A percentile compares a stretch with the other conserved stretches of the same genome.
Evolutionary conservation across 495 filamentous ascomycete species (phyloP).

Genomic region (Penicillium salamii): DNA sequence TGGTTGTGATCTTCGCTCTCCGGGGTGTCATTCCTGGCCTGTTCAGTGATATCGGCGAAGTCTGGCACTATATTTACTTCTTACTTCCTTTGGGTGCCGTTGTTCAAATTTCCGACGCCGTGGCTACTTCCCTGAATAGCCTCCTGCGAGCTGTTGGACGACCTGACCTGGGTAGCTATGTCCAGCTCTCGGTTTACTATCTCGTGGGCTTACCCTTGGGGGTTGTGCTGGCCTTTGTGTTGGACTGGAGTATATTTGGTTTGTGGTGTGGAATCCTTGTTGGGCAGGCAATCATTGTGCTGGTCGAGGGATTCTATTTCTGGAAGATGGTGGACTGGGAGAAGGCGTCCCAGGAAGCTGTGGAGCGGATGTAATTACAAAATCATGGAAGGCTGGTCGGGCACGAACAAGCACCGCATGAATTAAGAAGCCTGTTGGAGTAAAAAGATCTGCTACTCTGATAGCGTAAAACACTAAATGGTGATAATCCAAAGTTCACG

Average conservation of each 20-base stretch:
- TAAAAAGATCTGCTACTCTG: no score
- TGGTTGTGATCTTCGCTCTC: constrained; percentile 7
- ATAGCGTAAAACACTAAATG: no score
- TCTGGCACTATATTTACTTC: constrained; percentile 25
- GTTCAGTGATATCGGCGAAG: constrained; percentile 36
- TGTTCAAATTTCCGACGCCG: constrained; percentile 26
- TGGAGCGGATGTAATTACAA: constrained; percentile 3
- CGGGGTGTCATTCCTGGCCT: constrained; percentile 24
- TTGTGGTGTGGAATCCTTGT: constrained; percentile 22
- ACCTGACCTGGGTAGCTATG: constrained; percentile 8
- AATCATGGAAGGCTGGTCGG: not conserved
- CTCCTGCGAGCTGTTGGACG: constrained; percentile 22
- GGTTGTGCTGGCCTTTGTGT: constrained; percentile 15
- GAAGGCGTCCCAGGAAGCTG: constrained; percentile 7
- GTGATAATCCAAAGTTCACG: no score
- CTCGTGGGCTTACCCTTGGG: constrained; percentile 19
- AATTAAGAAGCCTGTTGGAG: no score
- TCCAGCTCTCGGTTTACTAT: constrained; percentile 12
- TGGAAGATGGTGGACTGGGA: constrained; percentile 16
- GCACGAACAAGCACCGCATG: no score
- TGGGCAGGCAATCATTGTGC: constrained; percentile 8
- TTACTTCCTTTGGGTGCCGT: constrained; percentile 26
- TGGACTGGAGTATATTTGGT: constrained; percentile 21
- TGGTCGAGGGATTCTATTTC: constrained; percentile 7
- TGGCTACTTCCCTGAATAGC: constrained; percentile 20